Evolutionary conservation across 441 rosid species (phyloP).

Genomic region (Populus hybrid): DNA sequence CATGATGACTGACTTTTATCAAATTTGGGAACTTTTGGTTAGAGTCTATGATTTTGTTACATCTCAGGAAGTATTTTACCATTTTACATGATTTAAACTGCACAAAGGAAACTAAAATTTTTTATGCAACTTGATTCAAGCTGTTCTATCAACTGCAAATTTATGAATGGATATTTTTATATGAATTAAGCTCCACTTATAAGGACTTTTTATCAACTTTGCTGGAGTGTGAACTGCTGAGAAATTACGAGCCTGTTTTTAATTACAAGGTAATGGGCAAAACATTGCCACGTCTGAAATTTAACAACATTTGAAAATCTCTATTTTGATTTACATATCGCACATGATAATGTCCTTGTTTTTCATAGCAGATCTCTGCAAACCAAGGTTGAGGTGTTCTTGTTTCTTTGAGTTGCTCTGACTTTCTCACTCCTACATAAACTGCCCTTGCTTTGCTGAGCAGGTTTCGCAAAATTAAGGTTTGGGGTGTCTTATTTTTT

Average conservation of each 20-base stretch:
- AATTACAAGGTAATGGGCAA: slow-evolving; percentile 31
- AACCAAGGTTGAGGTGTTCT: slow-evolving; percentile 58
- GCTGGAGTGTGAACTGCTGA: slow-evolving; percentile 4
- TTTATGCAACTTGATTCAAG: neutral
- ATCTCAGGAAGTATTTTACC: neutral
- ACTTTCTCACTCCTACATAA: slow-evolving; percentile 44
- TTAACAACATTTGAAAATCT: slow-evolving; percentile 23
- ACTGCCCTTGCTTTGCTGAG: slow-evolving; percentile 60
- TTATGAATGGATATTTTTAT: neutral
- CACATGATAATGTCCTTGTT: slow-evolving; percentile 46
- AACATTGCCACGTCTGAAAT: slow-evolving; percentile 10
- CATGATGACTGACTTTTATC: neutral
- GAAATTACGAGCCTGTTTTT: slow-evolving; percentile 20
- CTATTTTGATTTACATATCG: slow-evolving; percentile 22
- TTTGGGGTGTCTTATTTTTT: slow-evolving; percentile 53
- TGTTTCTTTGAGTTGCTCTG: slow-evolving; percentile 72
- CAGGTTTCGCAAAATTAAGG: slow-evolving; percentile 54
- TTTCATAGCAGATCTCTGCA: slow-evolving; percentile 58
- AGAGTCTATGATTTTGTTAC: neutral
- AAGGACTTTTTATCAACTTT: neutral
- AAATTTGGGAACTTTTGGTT: neutral
- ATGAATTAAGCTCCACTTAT: neutral
- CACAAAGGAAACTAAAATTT: neutral
- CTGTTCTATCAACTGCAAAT: slow-evolving; percentile 7
- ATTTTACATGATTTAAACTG: neutral